phyloP scores from a whole-genome alignment of 2,329 filamentous ascomycete genomes.

The Colletotrichum australisinense region DNA sequence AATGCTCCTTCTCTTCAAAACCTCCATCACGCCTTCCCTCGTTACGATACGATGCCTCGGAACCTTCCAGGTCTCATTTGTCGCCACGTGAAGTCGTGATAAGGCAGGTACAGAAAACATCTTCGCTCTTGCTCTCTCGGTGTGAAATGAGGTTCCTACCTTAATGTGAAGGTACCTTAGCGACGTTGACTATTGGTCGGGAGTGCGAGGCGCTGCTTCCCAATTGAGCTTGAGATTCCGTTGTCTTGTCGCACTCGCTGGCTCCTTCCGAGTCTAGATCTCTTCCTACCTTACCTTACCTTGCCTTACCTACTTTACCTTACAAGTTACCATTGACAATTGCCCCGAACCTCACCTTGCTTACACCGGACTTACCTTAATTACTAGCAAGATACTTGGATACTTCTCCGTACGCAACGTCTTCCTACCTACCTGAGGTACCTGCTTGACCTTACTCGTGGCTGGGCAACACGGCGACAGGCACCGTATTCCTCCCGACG shows the following conservation, averaged over 20 bases:
- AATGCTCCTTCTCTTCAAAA: background rate
- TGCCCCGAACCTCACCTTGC: background rate
- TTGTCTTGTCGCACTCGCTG: background rate
- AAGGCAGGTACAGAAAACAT: background rate
- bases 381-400: background rate
- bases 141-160: background rate
- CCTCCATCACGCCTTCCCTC: background rate
- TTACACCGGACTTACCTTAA: background rate
- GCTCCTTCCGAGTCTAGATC: background rate
- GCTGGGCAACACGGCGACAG: constrained; percentile 10
- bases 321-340: no score
- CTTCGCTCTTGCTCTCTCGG: background rate
- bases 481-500: background rate
- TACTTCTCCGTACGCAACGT: no score
- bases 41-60: no score
- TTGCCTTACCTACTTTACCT: background rate
- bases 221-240: background rate
- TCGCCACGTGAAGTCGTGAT: constrained; percentile 17
- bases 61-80: no score
- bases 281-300: background rate
- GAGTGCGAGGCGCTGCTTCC: background rate
- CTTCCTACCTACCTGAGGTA: background rate
- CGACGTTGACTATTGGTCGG: background rate
- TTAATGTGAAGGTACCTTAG: background rate
- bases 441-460: background rate